Evolutionary conservation across 148 eudicot species (phyloP), one percentile per base, ranked within the genome.

Genomic region (Hydrangea macrophylla): DNA sequence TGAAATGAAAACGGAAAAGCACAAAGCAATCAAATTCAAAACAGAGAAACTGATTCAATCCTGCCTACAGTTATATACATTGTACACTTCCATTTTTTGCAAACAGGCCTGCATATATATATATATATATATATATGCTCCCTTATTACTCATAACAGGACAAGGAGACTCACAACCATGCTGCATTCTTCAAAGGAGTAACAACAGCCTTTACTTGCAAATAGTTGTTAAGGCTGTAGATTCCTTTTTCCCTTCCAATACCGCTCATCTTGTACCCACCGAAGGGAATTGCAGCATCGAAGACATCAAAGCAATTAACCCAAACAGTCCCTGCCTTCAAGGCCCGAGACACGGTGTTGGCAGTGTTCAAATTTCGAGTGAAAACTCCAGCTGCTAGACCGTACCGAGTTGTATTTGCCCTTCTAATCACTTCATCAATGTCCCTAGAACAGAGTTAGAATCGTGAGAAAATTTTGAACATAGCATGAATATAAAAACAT

Each of bases 201-300:
- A 93, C 91, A 40, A 93, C 90, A 45, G 96, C 92, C 78, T 90
- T 93, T 33, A 93, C 90, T 75, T 93, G 96, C 58, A 93, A 73
- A 67, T 93, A 93, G 70, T 88, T 88, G 55, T 78, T 65, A 9
- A 93, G 96, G 69, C 98, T 83, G 78, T 93, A 84, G 23, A 86
- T 71, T 36, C 98, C 84, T 78, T 93, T 93, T 65, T 93, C 98
- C 76, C 98, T 79, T 3, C 96, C 98, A n/a, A 81, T 76, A 18
- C 98, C 98, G 31, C 98, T 92, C 98, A 89, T 88, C 75, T 90
- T 92, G 78, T 87, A 92, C 33, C 98, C 98, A 3, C 98, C 98
- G 50, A 92, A 90, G 0, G 98, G 98, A 37, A 92, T 90, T 24
- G 92, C 92, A 55, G 98, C 98, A 62, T 92, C 98, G 20, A 90